phyloP scores from a whole-genome alignment of 1,139 yeast genomes.

The Eremothecium sinecaudum region DNA sequence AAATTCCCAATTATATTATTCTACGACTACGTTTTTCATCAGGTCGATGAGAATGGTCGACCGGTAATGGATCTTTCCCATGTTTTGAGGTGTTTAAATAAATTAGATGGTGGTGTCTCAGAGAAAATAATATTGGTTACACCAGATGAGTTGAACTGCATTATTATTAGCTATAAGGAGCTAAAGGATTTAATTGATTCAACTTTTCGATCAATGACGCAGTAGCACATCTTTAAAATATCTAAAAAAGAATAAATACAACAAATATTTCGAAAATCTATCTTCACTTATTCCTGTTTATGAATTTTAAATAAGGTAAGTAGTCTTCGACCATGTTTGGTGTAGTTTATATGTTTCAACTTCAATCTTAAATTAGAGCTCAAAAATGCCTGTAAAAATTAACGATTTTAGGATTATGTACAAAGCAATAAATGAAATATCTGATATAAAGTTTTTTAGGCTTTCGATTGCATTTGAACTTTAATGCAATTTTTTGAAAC shows the following conservation, averaged over 20 bases:
- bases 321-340: too few relatives aligned
- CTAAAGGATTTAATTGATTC: slow-evolving; percentile 64
- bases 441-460: too few relatives aligned
- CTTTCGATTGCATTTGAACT: too few relatives aligned
- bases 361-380: too few relatives aligned
- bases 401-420: too few relatives aligned
- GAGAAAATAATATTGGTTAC: slow-evolving; percentile 74
- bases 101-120: slow-evolving; percentile 85
- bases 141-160: slow-evolving; percentile 72
- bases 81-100: slow-evolving; percentile 69
- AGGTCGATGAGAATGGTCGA: slow-evolving; percentile 64
- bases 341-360: too few relatives aligned
- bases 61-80: slow-evolving; percentile 78
- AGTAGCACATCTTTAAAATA: slow-evolving; percentile 13
- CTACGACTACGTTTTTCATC: slow-evolving; percentile 79
- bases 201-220: slow-evolving; percentile 53
- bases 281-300: too few relatives aligned
- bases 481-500: too few relatives aligned
- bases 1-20: slow-evolving; percentile 69
- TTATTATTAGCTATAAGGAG: slow-evolving; percentile 71
- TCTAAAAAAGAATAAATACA: background rate
- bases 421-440: too few relatives aligned
- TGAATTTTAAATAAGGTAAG: too few relatives aligned
- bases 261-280: too few relatives aligned
- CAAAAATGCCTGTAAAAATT: too few relatives aligned